A percentile compares a stretch with the other conserved stretches of the same genome.
Evolutionary conservation across 2,329 filamentous ascomycete species (phyloP).

Genomic region (Didymosphaeria variabile): DNA sequence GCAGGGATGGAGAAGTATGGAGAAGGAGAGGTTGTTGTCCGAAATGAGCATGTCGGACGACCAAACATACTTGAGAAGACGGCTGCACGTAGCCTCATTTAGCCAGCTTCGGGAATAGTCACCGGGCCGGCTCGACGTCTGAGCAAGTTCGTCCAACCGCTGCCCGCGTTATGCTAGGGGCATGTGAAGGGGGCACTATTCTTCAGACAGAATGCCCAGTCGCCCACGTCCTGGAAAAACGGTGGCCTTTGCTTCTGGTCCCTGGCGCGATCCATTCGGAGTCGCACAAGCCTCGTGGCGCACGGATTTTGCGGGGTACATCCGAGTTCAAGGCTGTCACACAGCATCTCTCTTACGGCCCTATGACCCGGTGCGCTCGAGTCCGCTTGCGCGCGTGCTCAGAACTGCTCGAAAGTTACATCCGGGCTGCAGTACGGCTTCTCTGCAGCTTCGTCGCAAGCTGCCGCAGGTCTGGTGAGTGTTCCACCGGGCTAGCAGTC

Average conservation of each 20-base stretch:
- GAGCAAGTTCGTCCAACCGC: conserved; percentile 33
- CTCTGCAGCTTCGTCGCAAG: conserved; percentile 24
- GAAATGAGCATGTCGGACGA: conserved; percentile 22
- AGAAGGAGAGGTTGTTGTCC: conserved; percentile 16
- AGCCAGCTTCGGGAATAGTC: conserved; percentile 29
- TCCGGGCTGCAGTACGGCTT: conserved; percentile 15
- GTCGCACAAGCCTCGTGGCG: conserved; percentile 15
- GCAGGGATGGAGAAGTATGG: conserved; percentile 13
- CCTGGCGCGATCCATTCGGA: conserved; percentile 10
- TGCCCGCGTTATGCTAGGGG: conserved; percentile 24
- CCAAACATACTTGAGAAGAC: conserved; percentile 20
- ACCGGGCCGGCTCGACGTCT: conserved; percentile 40
- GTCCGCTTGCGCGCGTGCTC: conserved; percentile 35
- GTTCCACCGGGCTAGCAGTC: conserved; percentile 27
- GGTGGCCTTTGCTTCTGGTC: conserved; percentile 11
- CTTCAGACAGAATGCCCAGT: conserved; percentile 16
- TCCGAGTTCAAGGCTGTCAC: conserved; percentile 20
- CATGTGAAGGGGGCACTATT: conserved; percentile 38
- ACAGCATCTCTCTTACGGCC: conserved; percentile 27
- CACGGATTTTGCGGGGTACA: conserved; percentile 28
- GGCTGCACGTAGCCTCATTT: conserved; percentile 32
- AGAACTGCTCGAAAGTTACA: conserved; percentile 23
- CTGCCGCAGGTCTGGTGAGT: conserved; percentile 33
- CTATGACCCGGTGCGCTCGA: conserved; percentile 36
- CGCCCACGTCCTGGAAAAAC: conserved; percentile 17